Base-by-base conservation (phyloP, 768 basidiomycete species). In the Scleroderma bovista region DNA sequence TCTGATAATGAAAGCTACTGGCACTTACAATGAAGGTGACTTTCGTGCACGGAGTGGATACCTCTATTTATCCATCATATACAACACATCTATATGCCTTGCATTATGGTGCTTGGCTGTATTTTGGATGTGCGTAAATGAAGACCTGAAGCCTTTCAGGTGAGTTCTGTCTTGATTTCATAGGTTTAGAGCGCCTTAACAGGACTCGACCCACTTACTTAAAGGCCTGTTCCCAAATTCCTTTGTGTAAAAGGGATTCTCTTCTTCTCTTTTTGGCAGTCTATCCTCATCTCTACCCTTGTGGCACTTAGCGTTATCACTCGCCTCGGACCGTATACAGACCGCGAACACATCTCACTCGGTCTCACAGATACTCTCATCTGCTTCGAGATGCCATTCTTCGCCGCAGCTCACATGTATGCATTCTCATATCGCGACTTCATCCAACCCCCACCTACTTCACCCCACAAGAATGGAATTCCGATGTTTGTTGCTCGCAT, bases 231-330 rank as follows among this genome's bases (percentile, higher is more conserved):
- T 57, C 93, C 96, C 3, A 99, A 99, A 68, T 99, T 99, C 69
- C 83, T 98, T 23, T 99, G 93, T 64, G 93, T 99, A 57, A 99
- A 99, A 65, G 95, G 95, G 40, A 93, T 99, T 57, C 76, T 99
- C 19, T 97, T 97, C 76, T 95, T 96, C 69, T 93, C 90, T 2
- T 99, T 99, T 72, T 99, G 96, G 96, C 96, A 99, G 65, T 83
- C 88, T 19, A 79, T 95, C 44, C 79, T 61, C 41, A 79, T 99
- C 44, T 93, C 93, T 26, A 78, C 89, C 59, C 77, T 97, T n/a
- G 95, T 94, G 42, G 87, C 92, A 2, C 75, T 86, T 0, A 78
- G 84, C 9, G 77, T 74, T 44, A 89, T 98, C 64, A 82, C 73
- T 32, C 77, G 75, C 44, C 79, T 96, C 41, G 93, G 93, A 3